These are phyloP conservation scores for Adenanthera pavonina DNA, from an alignment of 306 rosid species.

Conservation along the genomic window DNA sequence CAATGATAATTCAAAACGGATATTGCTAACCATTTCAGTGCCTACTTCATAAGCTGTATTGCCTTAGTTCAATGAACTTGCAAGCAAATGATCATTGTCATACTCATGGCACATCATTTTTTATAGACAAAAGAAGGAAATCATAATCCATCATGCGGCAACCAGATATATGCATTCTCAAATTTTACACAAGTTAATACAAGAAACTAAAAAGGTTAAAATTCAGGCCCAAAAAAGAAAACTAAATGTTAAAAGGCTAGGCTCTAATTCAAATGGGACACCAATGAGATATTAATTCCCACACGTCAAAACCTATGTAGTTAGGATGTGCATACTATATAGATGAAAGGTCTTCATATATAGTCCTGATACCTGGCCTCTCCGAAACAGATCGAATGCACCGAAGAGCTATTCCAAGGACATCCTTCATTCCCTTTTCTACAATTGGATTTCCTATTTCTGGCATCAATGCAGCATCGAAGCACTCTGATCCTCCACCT, in stretches of 20 bases:
- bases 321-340: constrained; percentile 60
- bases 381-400: constrained; percentile 82
- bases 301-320: constrained; percentile 41
- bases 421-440: constrained; percentile 94
- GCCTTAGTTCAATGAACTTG: constrained; percentile 28
- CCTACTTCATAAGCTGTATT: constrained; percentile 17
- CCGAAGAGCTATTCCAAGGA: constrained; percentile 79
- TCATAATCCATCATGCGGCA: constrained; percentile 36
- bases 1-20: neutral
- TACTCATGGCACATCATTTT: constrained; percentile 37
- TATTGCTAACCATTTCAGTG: constrained; percentile 25
- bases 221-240: neutral
- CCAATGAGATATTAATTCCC: constrained; percentile 85
- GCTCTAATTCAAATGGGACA: constrained; percentile 55
- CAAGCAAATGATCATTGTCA: constrained; percentile 40
- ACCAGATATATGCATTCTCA: constrained; percentile 50
- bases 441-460: constrained; percentile 69
- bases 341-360: constrained; percentile 95
- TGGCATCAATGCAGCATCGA: constrained; percentile 66
- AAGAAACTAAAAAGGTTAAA: constrained; percentile 46
- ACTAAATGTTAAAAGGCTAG: constrained; percentile 41
- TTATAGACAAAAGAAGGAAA: constrained; percentile 40
- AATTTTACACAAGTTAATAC: constrained; percentile 52
- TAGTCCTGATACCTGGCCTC: constrained; percentile 92
- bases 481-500: constrained; percentile 89